Percentiles rank a stretch among this genome's conserved stretches.
These are phyloP conservation scores for Xanthoconium separans DNA, from an alignment of 1,284 basidiomycete species.

Conservation along the genomic window DNA sequence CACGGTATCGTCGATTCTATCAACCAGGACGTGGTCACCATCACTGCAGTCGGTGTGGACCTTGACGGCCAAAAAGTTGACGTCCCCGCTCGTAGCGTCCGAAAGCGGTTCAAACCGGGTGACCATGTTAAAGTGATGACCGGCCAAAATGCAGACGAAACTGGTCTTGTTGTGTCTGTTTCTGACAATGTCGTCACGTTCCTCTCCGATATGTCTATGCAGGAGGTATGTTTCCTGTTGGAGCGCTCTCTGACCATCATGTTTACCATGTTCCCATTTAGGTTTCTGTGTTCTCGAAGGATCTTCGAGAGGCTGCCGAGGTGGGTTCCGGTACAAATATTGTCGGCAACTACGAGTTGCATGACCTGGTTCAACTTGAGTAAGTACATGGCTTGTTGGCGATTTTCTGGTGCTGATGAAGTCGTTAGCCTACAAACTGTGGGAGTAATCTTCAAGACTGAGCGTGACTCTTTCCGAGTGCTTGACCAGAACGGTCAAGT, in stretches of 20 bases:
- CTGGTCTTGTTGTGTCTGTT: constrained; percentile 93
- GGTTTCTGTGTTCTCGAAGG: constrained; percentile 97
- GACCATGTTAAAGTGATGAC: constrained; percentile 99
- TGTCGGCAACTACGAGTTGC: constrained; percentile 91
- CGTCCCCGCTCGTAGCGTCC: constrained; percentile 84
- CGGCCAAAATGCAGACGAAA: constrained; percentile 93
- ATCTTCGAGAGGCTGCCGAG: constrained; percentile 96
- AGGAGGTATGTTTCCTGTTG: constrained; percentile 60
- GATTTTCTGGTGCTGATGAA: constrained; percentile 7
- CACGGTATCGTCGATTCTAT: constrained; percentile 92
- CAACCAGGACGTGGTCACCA: constrained; percentile 82
- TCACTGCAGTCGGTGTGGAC: constrained; percentile 81
- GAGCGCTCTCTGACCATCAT: neutral
- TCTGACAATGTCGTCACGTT: constrained; percentile 92
- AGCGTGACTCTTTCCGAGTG: constrained; percentile 92
- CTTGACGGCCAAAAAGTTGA: constrained; percentile 85
- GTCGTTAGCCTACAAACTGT: constrained; percentile 78
- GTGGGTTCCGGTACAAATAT: constrained; percentile 88
- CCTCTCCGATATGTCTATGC: constrained; percentile 95
- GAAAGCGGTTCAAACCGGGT: constrained; percentile 95
- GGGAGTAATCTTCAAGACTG: constrained; percentile 97
- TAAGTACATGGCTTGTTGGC: constrained; percentile 38
- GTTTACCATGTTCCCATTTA: constrained; percentile 29
- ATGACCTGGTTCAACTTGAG: constrained; percentile 97
- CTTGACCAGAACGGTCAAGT: constrained; percentile 93